Percentiles rank a stretch among this genome's conserved stretches.
Conservation (phyloP, 2,329 filamentous ascomycete species). For the Emmonsiellopsis sp. region DNA sequence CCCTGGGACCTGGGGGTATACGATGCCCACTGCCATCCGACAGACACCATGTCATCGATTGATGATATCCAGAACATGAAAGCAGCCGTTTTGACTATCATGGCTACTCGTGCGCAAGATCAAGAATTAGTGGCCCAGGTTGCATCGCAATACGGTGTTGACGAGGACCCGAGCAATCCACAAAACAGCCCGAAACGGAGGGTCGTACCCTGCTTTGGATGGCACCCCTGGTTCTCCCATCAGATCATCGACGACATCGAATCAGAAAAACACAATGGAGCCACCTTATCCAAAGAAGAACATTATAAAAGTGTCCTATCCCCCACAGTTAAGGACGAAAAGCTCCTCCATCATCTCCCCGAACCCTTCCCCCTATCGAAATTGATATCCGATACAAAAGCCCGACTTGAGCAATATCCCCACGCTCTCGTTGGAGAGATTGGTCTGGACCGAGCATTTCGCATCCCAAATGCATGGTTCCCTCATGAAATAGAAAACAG, state of each 20-base stretch:
- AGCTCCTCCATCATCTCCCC: conserved; percentile 44
- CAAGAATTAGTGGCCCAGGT: conserved; percentile 46
- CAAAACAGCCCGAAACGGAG: conserved; percentile 11
- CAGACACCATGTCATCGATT: conserved; percentile 53
- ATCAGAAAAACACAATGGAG: conserved; percentile 12
- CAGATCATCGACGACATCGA: conserved; percentile 44
- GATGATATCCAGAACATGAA: conserved; percentile 48
- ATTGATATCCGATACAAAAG: conserved; percentile 43
- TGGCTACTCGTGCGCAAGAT: conserved; percentile 55
- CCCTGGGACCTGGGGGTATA: conserved; percentile 56
- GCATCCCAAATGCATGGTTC: conserved; percentile 47
- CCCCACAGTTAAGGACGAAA: conserved; percentile 32
- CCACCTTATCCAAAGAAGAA: conserved; percentile 19
- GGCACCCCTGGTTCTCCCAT: conserved; percentile 62
- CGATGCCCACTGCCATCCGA: conserved; percentile 60
- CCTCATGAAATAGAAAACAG: conserved; percentile 18
- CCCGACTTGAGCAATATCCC: conserved; percentile 42
- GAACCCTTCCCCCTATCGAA: conserved; percentile 44
- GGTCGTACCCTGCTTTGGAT: conserved; percentile 55
- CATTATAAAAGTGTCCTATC: conserved; percentile 49
- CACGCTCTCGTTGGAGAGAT: conserved; percentile 53
- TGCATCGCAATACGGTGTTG: conserved; percentile 4
- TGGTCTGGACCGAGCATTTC: conserved; percentile 53
- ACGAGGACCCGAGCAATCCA: conserved; percentile 14
- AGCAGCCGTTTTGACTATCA: conserved; percentile 49